Evolutionary conservation across 306 rosid species (phyloP).

Genomic region (Crotalaria pallida): DNA sequence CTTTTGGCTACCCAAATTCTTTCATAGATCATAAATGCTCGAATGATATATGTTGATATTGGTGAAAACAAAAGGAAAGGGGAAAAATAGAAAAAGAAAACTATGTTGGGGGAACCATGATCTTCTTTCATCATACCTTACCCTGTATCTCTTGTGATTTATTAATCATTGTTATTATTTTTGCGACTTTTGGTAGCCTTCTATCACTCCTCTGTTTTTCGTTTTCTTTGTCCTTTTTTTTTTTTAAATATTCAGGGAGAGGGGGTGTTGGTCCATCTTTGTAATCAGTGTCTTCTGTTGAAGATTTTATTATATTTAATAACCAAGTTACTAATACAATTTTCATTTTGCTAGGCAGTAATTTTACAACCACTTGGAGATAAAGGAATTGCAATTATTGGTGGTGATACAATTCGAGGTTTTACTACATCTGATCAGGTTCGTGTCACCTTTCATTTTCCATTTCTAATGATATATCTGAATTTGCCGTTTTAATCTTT

Average conservation of each 20-base stretch:
- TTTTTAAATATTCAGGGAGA: too few relatives aligned
- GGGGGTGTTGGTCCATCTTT: neutral
- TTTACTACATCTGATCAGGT: slow-evolving; percentile 88
- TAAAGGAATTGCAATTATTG: slow-evolving; percentile 76
- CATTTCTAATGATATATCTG: neutral
- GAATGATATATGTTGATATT: neutral
- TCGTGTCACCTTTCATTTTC: neutral
- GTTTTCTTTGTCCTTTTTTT: too few relatives aligned
- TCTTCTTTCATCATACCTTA: too few relatives aligned
- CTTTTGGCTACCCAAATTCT: neutral
- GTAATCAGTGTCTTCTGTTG: neutral
- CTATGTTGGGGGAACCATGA: too few relatives aligned
- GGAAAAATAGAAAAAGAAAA: neutral
- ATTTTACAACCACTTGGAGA: slow-evolving; percentile 96
- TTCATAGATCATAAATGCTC: neutral
- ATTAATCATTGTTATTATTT: too few relatives aligned
- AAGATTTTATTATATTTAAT: neutral
- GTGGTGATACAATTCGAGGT: slow-evolving; percentile 91
- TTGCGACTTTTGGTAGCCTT: too few relatives aligned
- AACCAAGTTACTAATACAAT: neutral
- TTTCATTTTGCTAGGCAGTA: slow-evolving; percentile 61
- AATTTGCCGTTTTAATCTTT: neutral
- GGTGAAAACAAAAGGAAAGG: neutral
- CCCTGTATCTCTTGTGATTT: too few relatives aligned
- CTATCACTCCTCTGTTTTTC: too few relatives aligned